Conservation (phyloP, 2,329 filamentous ascomycete species). For the Sporothrix phasma region DNA sequence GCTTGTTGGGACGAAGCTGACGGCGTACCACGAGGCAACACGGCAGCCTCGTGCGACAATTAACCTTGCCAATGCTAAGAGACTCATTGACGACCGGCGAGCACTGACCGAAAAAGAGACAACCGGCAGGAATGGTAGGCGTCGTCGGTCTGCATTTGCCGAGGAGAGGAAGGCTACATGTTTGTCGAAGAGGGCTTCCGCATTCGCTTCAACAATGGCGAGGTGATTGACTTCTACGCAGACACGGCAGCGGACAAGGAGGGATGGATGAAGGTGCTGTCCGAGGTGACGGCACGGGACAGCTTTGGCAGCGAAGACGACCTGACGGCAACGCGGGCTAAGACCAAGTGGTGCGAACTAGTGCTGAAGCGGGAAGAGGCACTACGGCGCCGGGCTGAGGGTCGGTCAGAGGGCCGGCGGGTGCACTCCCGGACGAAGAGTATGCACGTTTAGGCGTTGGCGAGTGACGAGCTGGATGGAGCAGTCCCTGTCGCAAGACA, state of each 20-base stretch:
- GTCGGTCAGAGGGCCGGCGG: constrained; percentile 27
- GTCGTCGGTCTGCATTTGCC: constrained; percentile 88
- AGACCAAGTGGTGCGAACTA: constrained; percentile 57
- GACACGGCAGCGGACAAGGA: constrained; percentile 82
- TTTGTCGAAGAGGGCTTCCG: constrained; percentile 99
- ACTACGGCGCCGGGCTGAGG: constrained; percentile 44
- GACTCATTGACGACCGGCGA: constrained; percentile 85
- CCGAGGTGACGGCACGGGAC: constrained; percentile 55
- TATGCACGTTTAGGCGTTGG: constrained; percentile 36
- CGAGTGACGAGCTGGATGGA: neutral
- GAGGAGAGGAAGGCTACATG: constrained; percentile 98
- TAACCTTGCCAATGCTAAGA: constrained; percentile 85
- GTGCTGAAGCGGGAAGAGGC: constrained; percentile 55
- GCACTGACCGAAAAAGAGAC: constrained; percentile 77
- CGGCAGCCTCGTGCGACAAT: constrained; percentile 93
- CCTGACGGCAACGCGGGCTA: constrained; percentile 29
- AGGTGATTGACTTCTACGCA: constrained; percentile 97
- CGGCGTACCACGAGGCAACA: constrained; percentile 91
- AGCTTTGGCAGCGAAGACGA: constrained; percentile 35
- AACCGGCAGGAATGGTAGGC: constrained; percentile 62
- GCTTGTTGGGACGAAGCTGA: constrained; percentile 79
- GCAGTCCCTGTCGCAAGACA: neutral
- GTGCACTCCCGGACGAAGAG: constrained; percentile 50
- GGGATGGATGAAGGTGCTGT: constrained; percentile 84
- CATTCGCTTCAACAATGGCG: constrained; percentile 95